Conservation (phyloP, 1,139 yeast genomes). For the Groenewaldozyma sp. region DNA sequence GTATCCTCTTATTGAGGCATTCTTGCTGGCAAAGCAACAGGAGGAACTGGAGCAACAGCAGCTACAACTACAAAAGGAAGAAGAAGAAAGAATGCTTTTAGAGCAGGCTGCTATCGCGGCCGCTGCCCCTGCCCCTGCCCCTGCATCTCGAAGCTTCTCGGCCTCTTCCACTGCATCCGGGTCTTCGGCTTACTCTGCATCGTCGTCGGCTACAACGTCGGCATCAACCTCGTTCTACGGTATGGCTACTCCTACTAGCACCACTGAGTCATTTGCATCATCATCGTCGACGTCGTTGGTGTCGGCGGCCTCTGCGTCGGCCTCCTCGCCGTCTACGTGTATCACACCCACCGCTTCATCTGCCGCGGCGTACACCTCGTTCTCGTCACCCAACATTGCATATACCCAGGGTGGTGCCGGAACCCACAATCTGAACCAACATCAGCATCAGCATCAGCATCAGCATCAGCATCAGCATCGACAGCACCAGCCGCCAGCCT, state of each 20-base stretch:
- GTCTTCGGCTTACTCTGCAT: constrained; percentile 1
- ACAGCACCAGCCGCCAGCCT: no score
- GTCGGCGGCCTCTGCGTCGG: no score
- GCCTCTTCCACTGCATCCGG: constrained; percentile 2
- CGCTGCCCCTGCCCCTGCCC: neutral
- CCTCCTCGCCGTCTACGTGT: neutral
- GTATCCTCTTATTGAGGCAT: constrained; percentile 10
- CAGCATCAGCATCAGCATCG: no score
- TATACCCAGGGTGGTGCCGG: constrained; percentile 3
- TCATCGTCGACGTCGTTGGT: no score
- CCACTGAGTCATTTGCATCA: neutral
- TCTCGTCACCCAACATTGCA: constrained; percentile 1
- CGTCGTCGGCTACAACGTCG: no score
- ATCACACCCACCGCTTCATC: neutral
- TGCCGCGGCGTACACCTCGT: constrained; percentile 4
- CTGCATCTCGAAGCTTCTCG: constrained; percentile 4
- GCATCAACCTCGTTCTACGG: no score
- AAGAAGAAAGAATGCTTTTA: neutral
- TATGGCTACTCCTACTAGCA: neutral
- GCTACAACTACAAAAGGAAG: neutral
- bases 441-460: neutral
- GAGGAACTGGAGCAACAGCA: constrained; percentile 7
- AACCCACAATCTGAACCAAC: neutral
- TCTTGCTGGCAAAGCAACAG: constrained; percentile 5
- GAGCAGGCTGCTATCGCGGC: neutral